These are phyloP conservation scores for Apophysomyces sp. DNA, from an alignment of 371 early-diverging fungal species.

Conservation along the genomic window DNA sequence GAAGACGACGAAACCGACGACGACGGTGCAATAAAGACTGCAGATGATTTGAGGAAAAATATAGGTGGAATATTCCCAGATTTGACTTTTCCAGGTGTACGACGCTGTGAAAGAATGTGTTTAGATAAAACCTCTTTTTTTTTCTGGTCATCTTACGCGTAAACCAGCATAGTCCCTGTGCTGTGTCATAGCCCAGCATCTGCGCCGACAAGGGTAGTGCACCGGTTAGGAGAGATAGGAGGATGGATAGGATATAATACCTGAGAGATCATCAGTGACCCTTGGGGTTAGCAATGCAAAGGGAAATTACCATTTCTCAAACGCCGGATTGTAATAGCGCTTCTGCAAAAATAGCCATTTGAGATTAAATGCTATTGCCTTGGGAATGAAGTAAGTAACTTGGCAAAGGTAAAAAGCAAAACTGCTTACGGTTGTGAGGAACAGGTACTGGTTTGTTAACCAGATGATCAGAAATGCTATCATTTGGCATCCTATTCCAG, in stretches of 20 bases:
- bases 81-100: conserved; percentile 8
- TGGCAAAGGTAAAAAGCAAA: not conserved
- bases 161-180: conserved; percentile 24
- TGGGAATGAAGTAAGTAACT: not conserved
- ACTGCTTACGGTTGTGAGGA: conserved; percentile 14
- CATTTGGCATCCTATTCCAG: conserved; percentile 6
- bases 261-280: not conserved
- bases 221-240: conserved; percentile 9
- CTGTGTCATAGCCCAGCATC: conserved; percentile 13
- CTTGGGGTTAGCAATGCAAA: too few species aligned
- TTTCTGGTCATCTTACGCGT: conserved; percentile 11
- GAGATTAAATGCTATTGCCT: conserved; percentile 29
- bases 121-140: not conserved
- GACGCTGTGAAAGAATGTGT: conserved; percentile 10
- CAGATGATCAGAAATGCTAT: conserved; percentile 20
- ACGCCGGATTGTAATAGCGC: conserved; percentile 16
- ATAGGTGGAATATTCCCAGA: conserved; percentile 21
- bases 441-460: conserved; percentile 21
- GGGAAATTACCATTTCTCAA: conserved; percentile 30
- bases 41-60: conserved; percentile 17
- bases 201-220: conserved; percentile 10
- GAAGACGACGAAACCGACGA: conserved; percentile 11
- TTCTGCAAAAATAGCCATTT: conserved; percentile 22
- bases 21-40: conserved; percentile 12
- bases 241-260: conserved; percentile 21